A percentile compares a stretch with the other conserved stretches of the same genome.
Conservation (phyloP, 345 rosid species). For the Gossypium bickii region DNA sequence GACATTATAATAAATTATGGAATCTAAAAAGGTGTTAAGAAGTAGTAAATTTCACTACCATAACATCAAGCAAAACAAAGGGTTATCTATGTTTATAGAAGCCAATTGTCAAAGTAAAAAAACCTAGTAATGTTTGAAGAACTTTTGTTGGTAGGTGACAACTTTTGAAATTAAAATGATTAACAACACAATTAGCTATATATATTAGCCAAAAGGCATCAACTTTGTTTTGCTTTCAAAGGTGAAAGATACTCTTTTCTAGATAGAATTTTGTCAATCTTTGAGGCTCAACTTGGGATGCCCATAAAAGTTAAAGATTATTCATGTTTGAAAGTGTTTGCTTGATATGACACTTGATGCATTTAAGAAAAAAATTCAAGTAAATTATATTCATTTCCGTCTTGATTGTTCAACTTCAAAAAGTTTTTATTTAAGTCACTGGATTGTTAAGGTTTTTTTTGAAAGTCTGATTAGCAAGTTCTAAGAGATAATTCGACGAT, state of each 20-base stretch:
- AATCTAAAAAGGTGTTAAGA: not conserved
- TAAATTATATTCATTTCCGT: no score
- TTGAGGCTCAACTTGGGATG: not conserved
- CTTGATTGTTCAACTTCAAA: no score
- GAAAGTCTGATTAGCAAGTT: accelerated
- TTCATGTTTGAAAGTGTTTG: no score
- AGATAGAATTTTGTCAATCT: not conserved
- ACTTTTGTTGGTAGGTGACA: not conserved
- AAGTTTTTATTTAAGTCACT: no score
- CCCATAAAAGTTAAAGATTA: not conserved
- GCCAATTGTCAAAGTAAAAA: not conserved
- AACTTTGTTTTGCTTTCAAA: not conserved
- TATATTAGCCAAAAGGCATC: not conserved
- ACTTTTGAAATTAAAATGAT: not conserved
- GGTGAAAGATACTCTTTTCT: not conserved
- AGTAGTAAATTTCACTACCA: not conserved
- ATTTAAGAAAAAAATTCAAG: no score
- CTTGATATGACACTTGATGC: no score
- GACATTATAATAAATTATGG: not conserved
- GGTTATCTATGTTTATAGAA: not conserved
- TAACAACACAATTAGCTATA: not conserved
- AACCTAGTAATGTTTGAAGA: not conserved
- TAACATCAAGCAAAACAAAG: not conserved
- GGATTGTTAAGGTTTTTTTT: no score
- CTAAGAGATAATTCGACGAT: no score